Base-by-base conservation (phyloP, 23 red algal species). In the Gracilaria vermiculophylla region DNA sequence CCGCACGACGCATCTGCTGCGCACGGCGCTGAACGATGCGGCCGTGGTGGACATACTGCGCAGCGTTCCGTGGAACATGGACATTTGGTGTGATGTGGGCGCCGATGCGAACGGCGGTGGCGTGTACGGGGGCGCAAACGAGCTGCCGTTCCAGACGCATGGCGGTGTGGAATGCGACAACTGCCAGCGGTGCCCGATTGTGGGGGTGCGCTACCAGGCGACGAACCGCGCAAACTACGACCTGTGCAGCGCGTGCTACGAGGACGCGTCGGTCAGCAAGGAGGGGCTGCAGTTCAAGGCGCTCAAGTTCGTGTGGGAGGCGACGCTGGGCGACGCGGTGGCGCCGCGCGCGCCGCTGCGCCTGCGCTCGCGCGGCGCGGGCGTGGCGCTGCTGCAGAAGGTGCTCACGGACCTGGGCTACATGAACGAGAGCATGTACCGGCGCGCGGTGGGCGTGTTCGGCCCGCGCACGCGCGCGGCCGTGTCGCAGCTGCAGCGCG, bases 311-410 rank as follows among this genome's bases (percentile, higher is more conserved):
- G 14, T 81, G 3, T 91, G 87, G 87, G 74, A 80, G 43, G 75
- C 55, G 51, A 48, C 24, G 3, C 36, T 91, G 37, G 73, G 56
- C 5, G 61, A 84, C 25, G 71, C 21, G 2, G 21, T 7, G 23
- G 90, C 75, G 19, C 90, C 90, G 10, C 3, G 42, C 13, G 40
- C 90, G 0, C 90, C 90, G 44, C 79, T 93, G 7, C 28, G 48
- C 44, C 41, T 85, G 3, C 41, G 81, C 47, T 49, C 66, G 1
- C 79, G 79, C 24, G 79, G 90, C 27, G 15, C 69, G 20, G 15
- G 35, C 24, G 90, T 93, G 23, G 71, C 52, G 27, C 62, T 77
- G 49, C 70, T 93, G n/a, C 90, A 93, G 79, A 80, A 65, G 53
- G 4, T 93, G 20, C 71, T 93, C 8, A 77, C 81, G 19, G 78